Conservation (phyloP, 148 eudicot genomes). For the Silene conica region DNA sequence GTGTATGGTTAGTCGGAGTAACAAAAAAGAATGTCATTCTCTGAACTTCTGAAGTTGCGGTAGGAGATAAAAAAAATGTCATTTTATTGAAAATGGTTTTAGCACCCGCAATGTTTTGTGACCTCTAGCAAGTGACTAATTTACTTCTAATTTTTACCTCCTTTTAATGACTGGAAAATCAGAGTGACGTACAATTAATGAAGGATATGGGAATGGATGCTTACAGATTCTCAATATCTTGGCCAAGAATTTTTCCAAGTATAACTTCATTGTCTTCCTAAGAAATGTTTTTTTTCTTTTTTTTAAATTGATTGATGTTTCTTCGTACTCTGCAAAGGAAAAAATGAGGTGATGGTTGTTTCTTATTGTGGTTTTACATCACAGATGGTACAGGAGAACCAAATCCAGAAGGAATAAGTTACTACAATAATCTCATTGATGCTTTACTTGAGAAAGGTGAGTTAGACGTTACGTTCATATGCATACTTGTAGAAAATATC, state of each 20-base stretch:
- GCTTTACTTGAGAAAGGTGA: slow-evolving; percentile 75
- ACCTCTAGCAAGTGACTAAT: not conserved
- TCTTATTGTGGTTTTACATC: slow-evolving; percentile 2
- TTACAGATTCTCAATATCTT: slow-evolving; percentile 93
- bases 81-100: too few relatives aligned
- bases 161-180: slow-evolving; percentile 19
- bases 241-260: slow-evolving; percentile 96
- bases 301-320: not conserved
- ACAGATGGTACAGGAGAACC: slow-evolving; percentile 94
- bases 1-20: not conserved
- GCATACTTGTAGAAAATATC: not conserved
- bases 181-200: slow-evolving; percentile 89
- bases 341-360: not conserved
- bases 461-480: not conserved
- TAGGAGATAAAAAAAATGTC: too few relatives aligned
- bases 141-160: not conserved
- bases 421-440: slow-evolving; percentile 83
- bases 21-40: not conserved
- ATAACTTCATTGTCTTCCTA: slow-evolving; percentile 21
- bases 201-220: slow-evolving; percentile 94
- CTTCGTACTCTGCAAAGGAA: not conserved
- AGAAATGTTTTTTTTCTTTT: not conserved
- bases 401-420: slow-evolving; percentile 72
- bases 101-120: too few relatives aligned
- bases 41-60: not conserved